Evolutionary conservation across 179 eudicot genomes (phyloP), one percentile per base, ranked within the genome.

Genomic region (Silene coronaria): DNA sequence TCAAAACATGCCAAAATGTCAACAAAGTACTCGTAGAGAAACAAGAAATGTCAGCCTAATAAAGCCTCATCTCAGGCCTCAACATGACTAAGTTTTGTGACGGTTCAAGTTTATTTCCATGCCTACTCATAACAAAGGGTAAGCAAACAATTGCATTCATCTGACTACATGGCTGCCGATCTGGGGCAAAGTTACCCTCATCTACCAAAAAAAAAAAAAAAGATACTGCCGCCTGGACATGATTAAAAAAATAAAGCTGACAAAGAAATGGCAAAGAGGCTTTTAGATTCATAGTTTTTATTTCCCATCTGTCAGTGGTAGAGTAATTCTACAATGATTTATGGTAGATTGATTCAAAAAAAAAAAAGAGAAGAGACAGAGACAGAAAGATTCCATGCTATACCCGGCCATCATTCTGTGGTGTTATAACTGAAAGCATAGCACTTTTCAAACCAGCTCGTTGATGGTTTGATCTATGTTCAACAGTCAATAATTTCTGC

Each of bases 321-420:
- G 45, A 53, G 24, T 12, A 6, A 60, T 72, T 16, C 48, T 45
- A 45, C 14, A 7, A 4, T 14, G 68, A 28, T 4, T 23, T 30
- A 64, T 3, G 66, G 28, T 67, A 17, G 59, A 28, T 7, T 34
- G 27, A 22, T 77, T 9, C 23, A 38, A 38, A 38, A 38, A 12
- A 28, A 3, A 28, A 16, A 2, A 45, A 27, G 66, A 46, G 76
- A 26, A 26, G 57, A 51, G 59, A 75, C 45, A 75, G 57, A 34
- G 64, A 76, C 77, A 79, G 75, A 71, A 79, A 71, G 81, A 76
- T 38, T 38, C 8, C 19, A 34, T 11, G 67, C 62, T 65, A 59
- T 90, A 95, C 99, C 95, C 87, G 89, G 23, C 99, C 99, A 89
- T 95, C 99, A 68, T 97, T 85, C 51, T 85, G 84, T 71, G 97